A percentile compares a stretch with the other conserved stretches of the same genome.
These are phyloP conservation scores for Anastatica hierochuntica DNA, from an alignment of 345 rosid genomes.

Conservation along the genomic window DNA sequence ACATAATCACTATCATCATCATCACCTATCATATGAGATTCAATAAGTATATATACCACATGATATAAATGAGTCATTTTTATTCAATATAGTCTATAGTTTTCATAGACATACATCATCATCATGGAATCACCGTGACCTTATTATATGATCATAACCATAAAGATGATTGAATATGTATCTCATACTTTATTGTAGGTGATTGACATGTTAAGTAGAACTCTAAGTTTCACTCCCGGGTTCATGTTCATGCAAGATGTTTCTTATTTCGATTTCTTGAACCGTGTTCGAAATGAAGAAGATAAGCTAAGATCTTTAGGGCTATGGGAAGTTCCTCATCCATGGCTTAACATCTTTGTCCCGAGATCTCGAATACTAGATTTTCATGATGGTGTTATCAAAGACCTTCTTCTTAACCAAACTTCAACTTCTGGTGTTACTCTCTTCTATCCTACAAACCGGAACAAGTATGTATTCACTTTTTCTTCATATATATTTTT, in stretches of 20 bases:
- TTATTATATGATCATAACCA: too few relatives aligned
- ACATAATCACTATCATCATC: too few relatives aligned
- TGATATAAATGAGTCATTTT: too few relatives aligned
- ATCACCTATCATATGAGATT: too few relatives aligned
- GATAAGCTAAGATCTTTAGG: slow-evolving; percentile 49
- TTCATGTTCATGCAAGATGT: slow-evolving; percentile 37
- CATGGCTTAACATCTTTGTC: slow-evolving; percentile 81
- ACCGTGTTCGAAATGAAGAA: slow-evolving; percentile 72
- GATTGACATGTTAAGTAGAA: slow-evolving; percentile 23
- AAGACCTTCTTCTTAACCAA: slow-evolving; percentile 47
- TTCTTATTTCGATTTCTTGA: slow-evolving; percentile 45
- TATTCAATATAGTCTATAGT: too few relatives aligned
- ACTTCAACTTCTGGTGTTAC: slow-evolving; percentile 57
- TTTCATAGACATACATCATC: too few relatives aligned
- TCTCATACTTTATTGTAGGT: slow-evolving; percentile 21
- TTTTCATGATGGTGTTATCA: slow-evolving; percentile 62
- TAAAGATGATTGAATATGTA: not conserved
- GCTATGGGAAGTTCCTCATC: slow-evolving; percentile 95
- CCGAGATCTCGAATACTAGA: slow-evolving; percentile 56
- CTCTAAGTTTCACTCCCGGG: slow-evolving; percentile 25
- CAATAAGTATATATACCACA: too few relatives aligned
- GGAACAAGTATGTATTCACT: slow-evolving; percentile 51
- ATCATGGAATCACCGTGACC: too few relatives aligned
- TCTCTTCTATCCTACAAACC: slow-evolving; percentile 78
- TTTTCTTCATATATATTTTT: not conserved